phyloP scores from a whole-genome alignment of 495 filamentous ascomycete species.

The Penicillium malachiteum region DNA sequence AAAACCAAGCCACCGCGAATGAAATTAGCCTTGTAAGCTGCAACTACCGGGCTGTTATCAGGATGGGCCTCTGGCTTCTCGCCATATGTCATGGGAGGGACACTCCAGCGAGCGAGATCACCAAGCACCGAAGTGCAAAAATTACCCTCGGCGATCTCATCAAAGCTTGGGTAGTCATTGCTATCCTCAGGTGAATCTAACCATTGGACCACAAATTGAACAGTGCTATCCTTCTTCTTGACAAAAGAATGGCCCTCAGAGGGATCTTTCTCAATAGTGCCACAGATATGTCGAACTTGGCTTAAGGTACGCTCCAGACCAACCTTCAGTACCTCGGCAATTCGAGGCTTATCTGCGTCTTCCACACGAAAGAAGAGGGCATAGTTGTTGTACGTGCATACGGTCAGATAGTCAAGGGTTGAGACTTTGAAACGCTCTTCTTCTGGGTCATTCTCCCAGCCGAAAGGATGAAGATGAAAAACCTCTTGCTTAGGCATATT shows the following conservation, averaged over 20 bases:
- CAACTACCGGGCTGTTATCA: constrained; percentile 27
- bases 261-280: constrained; percentile 41
- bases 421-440: constrained; percentile 24
- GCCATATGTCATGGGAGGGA: constrained; percentile 37
- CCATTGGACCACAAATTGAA: constrained; percentile 40
- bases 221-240: constrained; percentile 42
- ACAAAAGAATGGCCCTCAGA: constrained; percentile 36
- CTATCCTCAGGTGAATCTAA: constrained; percentile 32
- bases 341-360: constrained; percentile 29
- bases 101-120: constrained; percentile 30
- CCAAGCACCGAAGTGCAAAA: constrained; percentile 19
- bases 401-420: constrained; percentile 20
- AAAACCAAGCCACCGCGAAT: constrained; percentile 43
- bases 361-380: constrained; percentile 40
- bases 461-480: constrained; percentile 12
- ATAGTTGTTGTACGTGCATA: constrained; percentile 25
- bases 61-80: constrained; percentile 40
- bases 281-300: constrained; percentile 41
- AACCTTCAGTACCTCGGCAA: constrained; percentile 21
- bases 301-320: constrained; percentile 42
- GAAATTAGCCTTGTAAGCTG: constrained; percentile 44
- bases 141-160: constrained; percentile 13
- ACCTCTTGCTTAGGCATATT: constrained; percentile 11
- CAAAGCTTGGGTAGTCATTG: constrained; percentile 21
- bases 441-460: constrained; percentile 21